A percentile compares a stretch with the other conserved stretches of the same genome.
phyloP scores from a whole-genome alignment of 352 stramenopile species.

The Salisapilia sapeloensis region DNA sequence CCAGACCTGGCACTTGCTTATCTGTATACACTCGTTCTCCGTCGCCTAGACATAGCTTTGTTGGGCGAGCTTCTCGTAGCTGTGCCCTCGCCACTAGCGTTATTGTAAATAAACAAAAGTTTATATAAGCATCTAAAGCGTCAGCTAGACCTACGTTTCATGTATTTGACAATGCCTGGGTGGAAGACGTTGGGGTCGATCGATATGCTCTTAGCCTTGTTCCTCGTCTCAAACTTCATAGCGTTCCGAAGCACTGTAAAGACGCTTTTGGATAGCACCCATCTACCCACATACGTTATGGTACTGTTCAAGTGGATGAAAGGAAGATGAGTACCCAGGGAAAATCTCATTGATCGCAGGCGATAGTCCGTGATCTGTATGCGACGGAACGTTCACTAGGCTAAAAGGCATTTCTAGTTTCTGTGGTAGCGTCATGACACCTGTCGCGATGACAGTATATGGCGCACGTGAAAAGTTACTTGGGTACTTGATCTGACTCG shows the following conservation, averaged over 20 bases:
- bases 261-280: slow-evolving; percentile 81
- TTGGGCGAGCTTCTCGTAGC: slow-evolving; percentile 17
- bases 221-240: slow-evolving; percentile 72
- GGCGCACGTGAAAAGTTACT: slow-evolving; percentile 83
- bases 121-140: too few relatives aligned
- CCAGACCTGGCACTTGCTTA: slow-evolving; percentile 39
- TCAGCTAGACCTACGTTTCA: slow-evolving; percentile 66
- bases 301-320: neutral
- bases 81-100: slow-evolving; percentile 19
- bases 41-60: slow-evolving; percentile 12
- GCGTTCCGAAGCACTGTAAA: slow-evolving; percentile 86
- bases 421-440: slow-evolving; percentile 83
- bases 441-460: slow-evolving; percentile 92
- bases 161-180: slow-evolving; percentile 53
- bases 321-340: slow-evolving; percentile 9
- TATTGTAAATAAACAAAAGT: neutral
- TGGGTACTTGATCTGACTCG: slow-evolving; percentile 89
- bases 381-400: slow-evolving; percentile 48
- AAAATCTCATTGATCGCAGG: slow-evolving; percentile 74
- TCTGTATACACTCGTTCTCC: slow-evolving; percentile 63
- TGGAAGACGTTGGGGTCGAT: slow-evolving; percentile 54
- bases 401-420: slow-evolving; percentile 61
- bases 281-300: slow-evolving; percentile 28
- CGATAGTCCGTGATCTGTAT: slow-evolving; percentile 68
- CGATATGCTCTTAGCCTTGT: slow-evolving; percentile 45